phyloP scores from a whole-genome alignment of 352 stramenopile genomes.

The Hyaloperonospora brassicae region DNA sequence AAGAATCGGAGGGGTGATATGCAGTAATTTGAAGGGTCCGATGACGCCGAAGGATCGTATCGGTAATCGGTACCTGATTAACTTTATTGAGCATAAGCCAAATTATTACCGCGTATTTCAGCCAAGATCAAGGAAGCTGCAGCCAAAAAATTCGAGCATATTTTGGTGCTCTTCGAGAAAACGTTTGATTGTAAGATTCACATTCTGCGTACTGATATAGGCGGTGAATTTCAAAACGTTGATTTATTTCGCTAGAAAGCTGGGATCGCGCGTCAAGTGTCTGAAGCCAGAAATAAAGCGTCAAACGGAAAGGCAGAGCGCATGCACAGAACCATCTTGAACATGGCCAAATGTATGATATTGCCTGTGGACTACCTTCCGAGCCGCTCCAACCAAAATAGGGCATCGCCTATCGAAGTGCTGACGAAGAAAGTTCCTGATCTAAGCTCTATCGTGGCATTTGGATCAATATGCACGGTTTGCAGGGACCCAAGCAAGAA shows the following conservation, averaged over 20 bases:
- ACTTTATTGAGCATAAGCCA: not conserved
- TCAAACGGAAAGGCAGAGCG: no score
- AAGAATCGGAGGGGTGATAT: not conserved
- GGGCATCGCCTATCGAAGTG: no score
- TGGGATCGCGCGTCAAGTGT: not conserved
- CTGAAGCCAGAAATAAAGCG: not conserved
- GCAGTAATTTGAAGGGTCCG: not conserved
- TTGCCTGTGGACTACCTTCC: no score
- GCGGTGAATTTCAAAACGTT: not conserved
- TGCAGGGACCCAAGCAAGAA: no score
- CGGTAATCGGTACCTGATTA: not conserved
- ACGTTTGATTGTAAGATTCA: not conserved
- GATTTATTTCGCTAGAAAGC: not conserved
- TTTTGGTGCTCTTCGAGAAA: not conserved
- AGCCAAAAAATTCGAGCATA: not conserved
- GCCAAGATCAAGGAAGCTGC: not conserved
- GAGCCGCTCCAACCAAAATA: no score
- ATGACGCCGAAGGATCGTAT: not conserved
- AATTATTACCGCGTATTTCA: constrained; percentile 2
- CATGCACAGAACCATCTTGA: no score
- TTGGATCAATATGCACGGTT: no score
- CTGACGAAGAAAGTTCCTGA: no score
- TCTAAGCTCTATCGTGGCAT: no score
- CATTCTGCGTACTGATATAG: not conserved
- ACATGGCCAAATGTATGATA: no score